Percentiles rank a stretch among this genome's conserved stretches.
Evolutionary conservation across 2,329 filamentous ascomycete species (phyloP).

Genomic region (Epichloe elymi): DNA sequence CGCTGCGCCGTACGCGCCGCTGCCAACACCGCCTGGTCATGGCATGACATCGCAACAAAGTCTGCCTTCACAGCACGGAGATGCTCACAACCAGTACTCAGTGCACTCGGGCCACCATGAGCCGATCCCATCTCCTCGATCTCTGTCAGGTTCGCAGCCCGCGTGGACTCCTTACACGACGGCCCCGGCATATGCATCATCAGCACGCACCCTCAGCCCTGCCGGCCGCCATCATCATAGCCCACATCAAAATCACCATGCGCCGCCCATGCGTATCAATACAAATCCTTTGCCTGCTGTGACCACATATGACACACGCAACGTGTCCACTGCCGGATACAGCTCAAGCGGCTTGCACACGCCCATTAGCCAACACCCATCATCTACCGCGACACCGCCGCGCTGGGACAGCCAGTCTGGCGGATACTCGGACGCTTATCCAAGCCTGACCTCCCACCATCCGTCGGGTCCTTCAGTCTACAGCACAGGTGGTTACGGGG

Average conservation of each 20-base stretch:
- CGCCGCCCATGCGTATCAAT: slow-evolving; percentile 23
- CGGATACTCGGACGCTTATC: slow-evolving; percentile 25
- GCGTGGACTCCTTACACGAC: slow-evolving; percentile 36
- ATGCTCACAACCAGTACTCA: slow-evolving; percentile 25
- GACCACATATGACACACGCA: slow-evolving; percentile 25
- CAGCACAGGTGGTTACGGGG: slow-evolving; percentile 27
- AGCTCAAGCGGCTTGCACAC: slow-evolving; percentile 26
- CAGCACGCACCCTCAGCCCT: slow-evolving; percentile 30
- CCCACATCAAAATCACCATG: slow-evolving; percentile 18
- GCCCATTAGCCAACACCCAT: slow-evolving; percentile 24
- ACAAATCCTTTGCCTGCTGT: slow-evolving; percentile 26
- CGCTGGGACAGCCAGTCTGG: slow-evolving; percentile 29
- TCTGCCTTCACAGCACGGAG: slow-evolving; percentile 16
- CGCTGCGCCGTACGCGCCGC: slow-evolving; percentile 26
- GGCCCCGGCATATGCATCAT: slow-evolving; percentile 19
- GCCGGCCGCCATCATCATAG: slow-evolving; percentile 19
- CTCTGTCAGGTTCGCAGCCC: slow-evolving; percentile 32
- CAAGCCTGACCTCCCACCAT: slow-evolving; percentile 25
- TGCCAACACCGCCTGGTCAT: slow-evolving; percentile 33
- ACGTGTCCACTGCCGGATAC: slow-evolving; percentile 22
- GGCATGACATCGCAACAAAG: slow-evolving; percentile 18
- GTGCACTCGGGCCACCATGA: slow-evolving; percentile 33
- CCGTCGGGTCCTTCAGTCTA: slow-evolving; percentile 26
- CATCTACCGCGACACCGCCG: slow-evolving; percentile 23
- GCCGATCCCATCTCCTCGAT: slow-evolving; percentile 38